phyloP scores from a whole-genome alignment of 1,139 yeast genomes.

The Pichia sp. region DNA sequence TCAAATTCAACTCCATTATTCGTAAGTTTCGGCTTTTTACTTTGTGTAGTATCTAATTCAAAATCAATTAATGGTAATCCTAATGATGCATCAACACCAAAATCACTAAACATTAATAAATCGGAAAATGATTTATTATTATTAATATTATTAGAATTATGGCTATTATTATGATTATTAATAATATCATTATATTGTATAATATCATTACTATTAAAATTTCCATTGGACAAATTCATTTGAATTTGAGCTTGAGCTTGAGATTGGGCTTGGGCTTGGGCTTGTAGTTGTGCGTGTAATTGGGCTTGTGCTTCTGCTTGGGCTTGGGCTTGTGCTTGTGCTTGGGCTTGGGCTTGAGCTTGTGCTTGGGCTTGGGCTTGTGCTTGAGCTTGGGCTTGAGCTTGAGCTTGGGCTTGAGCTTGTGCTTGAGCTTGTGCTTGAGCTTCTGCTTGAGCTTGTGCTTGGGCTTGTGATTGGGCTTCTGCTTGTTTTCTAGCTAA shows the following conservation, averaged over 20 bases:
- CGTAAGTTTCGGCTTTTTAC: constrained; percentile 11
- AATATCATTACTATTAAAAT: not conserved
- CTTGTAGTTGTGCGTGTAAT: not conserved
- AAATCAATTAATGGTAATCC: constrained; percentile 53
- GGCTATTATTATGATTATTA: not conserved
- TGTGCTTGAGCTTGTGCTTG: too few species aligned
- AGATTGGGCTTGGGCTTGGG: not conserved
- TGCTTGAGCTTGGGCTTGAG: too few species aligned
- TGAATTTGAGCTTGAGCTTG: not conserved
- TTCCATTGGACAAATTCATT: not conserved
- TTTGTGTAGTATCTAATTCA: constrained; percentile 22
- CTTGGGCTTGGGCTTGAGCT: not conserved
- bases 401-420: too few species aligned
- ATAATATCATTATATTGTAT: not conserved
- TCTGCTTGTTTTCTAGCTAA: too few species aligned
- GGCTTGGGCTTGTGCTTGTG: not conserved
- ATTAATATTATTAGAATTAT: not conserved
- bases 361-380: too few species aligned
- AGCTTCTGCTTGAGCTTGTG: too few species aligned
- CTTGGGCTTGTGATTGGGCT: too few species aligned
- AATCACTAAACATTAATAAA: constrained; percentile 40
- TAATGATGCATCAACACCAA: constrained; percentile 64
- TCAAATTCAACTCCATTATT: not conserved
- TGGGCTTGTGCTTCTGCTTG: not conserved
- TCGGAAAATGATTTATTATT: constrained; percentile 28